Conservation (phyloP, 75 land plant genomes). For the Pinus albicaulis region DNA sequence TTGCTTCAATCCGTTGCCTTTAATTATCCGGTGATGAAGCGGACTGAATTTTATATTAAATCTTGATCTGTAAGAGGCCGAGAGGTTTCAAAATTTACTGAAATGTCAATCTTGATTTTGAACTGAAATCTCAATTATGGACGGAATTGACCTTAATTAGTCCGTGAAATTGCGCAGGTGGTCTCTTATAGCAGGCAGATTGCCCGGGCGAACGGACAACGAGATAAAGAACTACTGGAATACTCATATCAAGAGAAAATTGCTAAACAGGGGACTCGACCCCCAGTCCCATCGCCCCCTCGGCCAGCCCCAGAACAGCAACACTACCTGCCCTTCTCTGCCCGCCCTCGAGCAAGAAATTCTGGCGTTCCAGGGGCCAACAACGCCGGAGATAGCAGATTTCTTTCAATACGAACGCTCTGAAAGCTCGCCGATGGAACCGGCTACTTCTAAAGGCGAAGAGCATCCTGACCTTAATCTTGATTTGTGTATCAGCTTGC, state of each 20-base stretch:
- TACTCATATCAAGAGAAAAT: slow-evolving; percentile 1
- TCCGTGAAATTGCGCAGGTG: neutral
- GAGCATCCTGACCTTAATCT: neutral
- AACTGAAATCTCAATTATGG: too few relatives aligned
- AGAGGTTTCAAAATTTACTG: too few relatives aligned
- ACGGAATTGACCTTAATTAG: too few relatives aligned
- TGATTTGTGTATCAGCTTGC: neutral
- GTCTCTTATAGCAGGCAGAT: slow-evolving; percentile 2
- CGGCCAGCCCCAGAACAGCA: neutral
- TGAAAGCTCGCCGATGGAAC: neutral
- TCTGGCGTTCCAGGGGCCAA: neutral
- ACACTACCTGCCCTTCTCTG: neutral
- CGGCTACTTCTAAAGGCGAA: neutral
- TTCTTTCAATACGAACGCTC: neutral
- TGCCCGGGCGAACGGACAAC: neutral
- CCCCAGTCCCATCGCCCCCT: neutral
- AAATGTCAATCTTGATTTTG: too few relatives aligned
- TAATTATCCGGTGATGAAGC: too few relatives aligned
- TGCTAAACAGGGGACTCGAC: neutral
- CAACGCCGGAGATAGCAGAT: neutral
- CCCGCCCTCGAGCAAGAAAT: neutral
- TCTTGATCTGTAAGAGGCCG: too few relatives aligned
- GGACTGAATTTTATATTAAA: too few relatives aligned
- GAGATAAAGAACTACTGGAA: slow-evolving; percentile 8
- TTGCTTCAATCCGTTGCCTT: too few relatives aligned